These are phyloP conservation scores for Ophiocordyceps camponoti-floridani DNA, from an alignment of 2,329 filamentous ascomycete genomes.

Conservation along the genomic window DNA sequence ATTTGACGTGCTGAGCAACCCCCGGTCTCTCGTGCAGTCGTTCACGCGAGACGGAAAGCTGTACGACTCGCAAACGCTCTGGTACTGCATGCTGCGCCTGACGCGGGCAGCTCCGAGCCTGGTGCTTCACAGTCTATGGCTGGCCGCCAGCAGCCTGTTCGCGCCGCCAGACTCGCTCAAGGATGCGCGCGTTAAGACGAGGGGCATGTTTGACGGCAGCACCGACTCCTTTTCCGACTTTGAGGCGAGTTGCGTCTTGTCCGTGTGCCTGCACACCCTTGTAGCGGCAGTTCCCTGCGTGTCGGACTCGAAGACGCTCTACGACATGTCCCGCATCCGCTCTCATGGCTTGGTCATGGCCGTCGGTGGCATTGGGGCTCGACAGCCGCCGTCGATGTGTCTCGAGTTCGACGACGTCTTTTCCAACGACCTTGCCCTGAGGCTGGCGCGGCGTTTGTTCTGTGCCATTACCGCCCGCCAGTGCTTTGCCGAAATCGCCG, in stretches of 20 bases:
- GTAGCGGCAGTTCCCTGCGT: constrained; percentile 38
- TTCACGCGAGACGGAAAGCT: constrained; percentile 35
- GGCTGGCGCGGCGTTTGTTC: constrained; percentile 39
- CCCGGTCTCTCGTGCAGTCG: constrained; percentile 33
- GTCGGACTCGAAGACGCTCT: constrained; percentile 26
- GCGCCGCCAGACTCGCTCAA: constrained; percentile 29
- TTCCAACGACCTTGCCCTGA: constrained; percentile 39
- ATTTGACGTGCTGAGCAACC: constrained; percentile 44
- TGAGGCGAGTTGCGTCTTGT: constrained; percentile 34
- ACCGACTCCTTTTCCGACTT: constrained; percentile 16
- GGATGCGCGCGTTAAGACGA: constrained; percentile 15
- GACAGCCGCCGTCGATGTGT: constrained; percentile 30
- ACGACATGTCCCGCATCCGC: constrained; percentile 42
- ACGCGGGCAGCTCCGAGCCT: constrained; percentile 37
- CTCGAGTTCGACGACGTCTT: constrained; percentile 46
- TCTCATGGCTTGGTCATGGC: constrained; percentile 33
- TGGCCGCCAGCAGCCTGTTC: constrained; percentile 39
- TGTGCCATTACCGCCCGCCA: constrained; percentile 34
- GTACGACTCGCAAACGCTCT: constrained; percentile 42
- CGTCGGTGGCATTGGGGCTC: constrained; percentile 24
- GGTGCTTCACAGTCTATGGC: constrained; percentile 48
- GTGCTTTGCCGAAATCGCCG: constrained; percentile 27
- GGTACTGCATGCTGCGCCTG: constrained; percentile 44
- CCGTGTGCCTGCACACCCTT: constrained; percentile 44
- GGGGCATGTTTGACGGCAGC: constrained; percentile 1